Conservation (phyloP, 805 yeast genomes). For the Priceomyces haplophilus region DNA sequence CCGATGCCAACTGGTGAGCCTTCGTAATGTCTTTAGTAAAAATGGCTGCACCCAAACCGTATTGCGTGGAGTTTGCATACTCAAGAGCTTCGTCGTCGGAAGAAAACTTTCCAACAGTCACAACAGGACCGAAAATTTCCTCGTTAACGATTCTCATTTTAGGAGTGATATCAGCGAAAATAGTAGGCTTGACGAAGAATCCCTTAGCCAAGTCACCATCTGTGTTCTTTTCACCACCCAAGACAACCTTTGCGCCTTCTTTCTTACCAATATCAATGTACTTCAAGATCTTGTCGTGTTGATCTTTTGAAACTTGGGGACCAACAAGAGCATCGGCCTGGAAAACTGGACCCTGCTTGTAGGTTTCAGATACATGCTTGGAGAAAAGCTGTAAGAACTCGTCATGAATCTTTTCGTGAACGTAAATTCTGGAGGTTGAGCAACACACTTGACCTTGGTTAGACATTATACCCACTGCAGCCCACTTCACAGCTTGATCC, state of each 20-base stretch:
- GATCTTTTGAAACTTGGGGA: slow-evolving; percentile 58
- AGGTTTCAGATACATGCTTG: slow-evolving; percentile 44
- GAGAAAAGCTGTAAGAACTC: slow-evolving; percentile 46
- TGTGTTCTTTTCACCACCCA: slow-evolving; percentile 43
- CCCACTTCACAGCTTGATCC: slow-evolving; percentile 66
- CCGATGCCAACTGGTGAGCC: slow-evolving; percentile 62
- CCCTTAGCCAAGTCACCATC: slow-evolving; percentile 47
- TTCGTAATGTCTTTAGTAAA: slow-evolving; percentile 65
- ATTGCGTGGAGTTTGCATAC: slow-evolving; percentile 68
- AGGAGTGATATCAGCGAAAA: slow-evolving; percentile 68
- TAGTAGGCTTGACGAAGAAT: slow-evolving; percentile 69
- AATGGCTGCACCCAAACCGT: slow-evolving; percentile 81
- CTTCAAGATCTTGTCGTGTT: slow-evolving; percentile 49
- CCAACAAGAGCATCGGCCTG: slow-evolving; percentile 50
- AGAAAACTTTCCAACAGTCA: slow-evolving; percentile 60
- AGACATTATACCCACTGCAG: slow-evolving; percentile 59
- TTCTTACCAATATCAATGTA: slow-evolving; percentile 43
- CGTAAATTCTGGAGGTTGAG: slow-evolving; percentile 60
- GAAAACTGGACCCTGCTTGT: slow-evolving; percentile 58
- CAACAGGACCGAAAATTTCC: slow-evolving; percentile 90
- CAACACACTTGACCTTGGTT: slow-evolving; percentile 71
- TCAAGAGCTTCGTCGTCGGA: slow-evolving; percentile 65
- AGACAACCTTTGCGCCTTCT: slow-evolving; percentile 41
- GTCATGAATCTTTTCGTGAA: slow-evolving; percentile 55
- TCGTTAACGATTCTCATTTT: slow-evolving; percentile 66